A percentile compares a stretch with the other conserved stretches of the same genome.
phyloP scores from a whole-genome alignment of 225 moss, liverwort and hornwort species.

The Physcomitrium patens region DNA sequence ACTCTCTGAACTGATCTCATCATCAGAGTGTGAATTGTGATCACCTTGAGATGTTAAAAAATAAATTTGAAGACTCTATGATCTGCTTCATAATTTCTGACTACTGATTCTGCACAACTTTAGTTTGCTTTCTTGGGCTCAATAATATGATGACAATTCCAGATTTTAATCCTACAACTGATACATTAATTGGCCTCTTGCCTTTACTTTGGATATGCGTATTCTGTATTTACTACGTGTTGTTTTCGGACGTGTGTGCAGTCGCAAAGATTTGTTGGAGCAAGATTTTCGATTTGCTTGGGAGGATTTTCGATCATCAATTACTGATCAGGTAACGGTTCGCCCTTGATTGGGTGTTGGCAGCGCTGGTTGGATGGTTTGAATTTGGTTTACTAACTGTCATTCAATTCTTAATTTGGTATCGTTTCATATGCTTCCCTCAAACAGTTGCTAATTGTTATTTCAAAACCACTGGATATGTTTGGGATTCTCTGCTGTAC shows the following conservation, averaged over 20 bases:
- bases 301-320: conserved; percentile 64
- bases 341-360: conserved; percentile 5
- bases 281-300: conserved; percentile 54
- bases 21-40: neutral
- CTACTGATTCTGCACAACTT: too few relatives aligned
- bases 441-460: neutral
- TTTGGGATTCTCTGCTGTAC: neutral
- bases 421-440: neutral
- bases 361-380: neutral
- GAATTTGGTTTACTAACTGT: neutral
- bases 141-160: too few relatives aligned
- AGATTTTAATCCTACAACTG: too few relatives aligned
- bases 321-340: conserved; percentile 51
- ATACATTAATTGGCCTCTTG: conserved; percentile 1
- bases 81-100: neutral
- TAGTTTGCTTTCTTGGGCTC: too few relatives aligned
- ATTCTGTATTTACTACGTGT: conserved; percentile 10
- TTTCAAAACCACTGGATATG: neutral
- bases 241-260: conserved; percentile 30
- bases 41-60: neutral
- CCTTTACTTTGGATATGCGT: neutral
- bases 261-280: conserved; percentile 56
- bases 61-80: neutral
- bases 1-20: conserved; percentile 14
- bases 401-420: neutral